Conservation (phyloP, 2,329 filamentous ascomycete genomes). For the Fusarium secorum region DNA sequence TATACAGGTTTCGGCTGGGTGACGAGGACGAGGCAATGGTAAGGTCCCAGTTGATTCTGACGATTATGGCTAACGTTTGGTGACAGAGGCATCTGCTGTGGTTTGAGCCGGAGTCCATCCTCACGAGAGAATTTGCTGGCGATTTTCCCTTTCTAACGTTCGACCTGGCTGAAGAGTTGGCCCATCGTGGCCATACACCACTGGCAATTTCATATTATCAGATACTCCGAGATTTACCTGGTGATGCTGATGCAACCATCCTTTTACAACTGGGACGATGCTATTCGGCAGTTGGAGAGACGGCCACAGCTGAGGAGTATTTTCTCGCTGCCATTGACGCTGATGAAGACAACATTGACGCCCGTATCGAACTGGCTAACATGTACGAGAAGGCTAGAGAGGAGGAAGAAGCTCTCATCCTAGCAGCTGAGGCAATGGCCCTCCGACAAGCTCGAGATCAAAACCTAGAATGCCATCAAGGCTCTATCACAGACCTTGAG, state of each 20-base stretch:
- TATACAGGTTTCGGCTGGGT: conserved; percentile 79
- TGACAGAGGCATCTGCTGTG: conserved; percentile 70
- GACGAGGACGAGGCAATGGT: conserved; percentile 77
- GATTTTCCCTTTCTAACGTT: conserved; percentile 83
- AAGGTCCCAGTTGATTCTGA: conserved; percentile 45
- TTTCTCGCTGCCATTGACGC: conserved; percentile 78
- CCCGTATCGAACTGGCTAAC: conserved; percentile 80
- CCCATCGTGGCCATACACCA: conserved; percentile 39
- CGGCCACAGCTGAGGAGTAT: conserved; percentile 76
- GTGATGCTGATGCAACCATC: conserved; percentile 59
- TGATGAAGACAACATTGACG: conserved; percentile 76
- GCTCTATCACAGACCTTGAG: neutral
- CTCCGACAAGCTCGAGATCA: conserved; percentile 61
- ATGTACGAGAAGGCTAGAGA: conserved; percentile 81
- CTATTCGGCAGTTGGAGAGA: conserved; percentile 69
- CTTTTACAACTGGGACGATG: conserved; percentile 70
- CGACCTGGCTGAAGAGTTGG: conserved; percentile 64
- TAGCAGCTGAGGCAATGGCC: conserved; percentile 77
- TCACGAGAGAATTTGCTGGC: conserved; percentile 57
- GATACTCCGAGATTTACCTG: conserved; percentile 58
- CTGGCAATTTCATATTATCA: conserved; percentile 65
- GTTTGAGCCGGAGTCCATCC: conserved; percentile 69
- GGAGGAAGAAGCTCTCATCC: conserved; percentile 77
- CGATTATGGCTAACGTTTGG: conserved; percentile 13
- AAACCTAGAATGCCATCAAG: conserved; percentile 6